Evolutionary conservation across 441 rosid genomes (phyloP).

Genomic region (Croton setiger): DNA sequence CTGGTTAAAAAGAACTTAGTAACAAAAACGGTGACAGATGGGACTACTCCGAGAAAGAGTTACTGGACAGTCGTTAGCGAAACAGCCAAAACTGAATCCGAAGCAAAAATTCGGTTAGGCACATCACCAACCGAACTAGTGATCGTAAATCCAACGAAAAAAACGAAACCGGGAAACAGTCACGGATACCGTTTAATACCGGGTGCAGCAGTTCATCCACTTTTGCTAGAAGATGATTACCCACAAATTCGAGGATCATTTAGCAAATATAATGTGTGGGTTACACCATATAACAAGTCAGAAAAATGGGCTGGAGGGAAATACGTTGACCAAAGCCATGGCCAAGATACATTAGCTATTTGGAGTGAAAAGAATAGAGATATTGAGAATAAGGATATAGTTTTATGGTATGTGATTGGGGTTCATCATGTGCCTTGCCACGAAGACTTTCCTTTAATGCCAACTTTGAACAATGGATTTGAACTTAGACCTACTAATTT

Average conservation of each 20-base stretch:
- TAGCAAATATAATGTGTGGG: slow-evolving; percentile 33
- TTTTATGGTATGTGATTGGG: slow-evolving; percentile 45
- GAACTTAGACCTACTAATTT: slow-evolving; percentile 42
- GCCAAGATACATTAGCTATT: too few relatives aligned
- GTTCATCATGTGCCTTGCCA: slow-evolving; percentile 44
- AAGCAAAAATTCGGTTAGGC: slow-evolving; percentile 40
- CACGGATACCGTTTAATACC: slow-evolving; percentile 52
- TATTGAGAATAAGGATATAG: slow-evolving; percentile 42
- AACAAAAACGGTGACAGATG: slow-evolving; percentile 19
- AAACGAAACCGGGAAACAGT: slow-evolving; percentile 48
- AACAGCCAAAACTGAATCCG: slow-evolving; percentile 54
- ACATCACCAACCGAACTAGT: slow-evolving; percentile 32
- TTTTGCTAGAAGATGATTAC: slow-evolving; percentile 30
- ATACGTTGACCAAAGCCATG: too few relatives aligned
- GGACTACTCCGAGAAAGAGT: slow-evolving; percentile 48
- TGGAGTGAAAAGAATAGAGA: slow-evolving; percentile 19
- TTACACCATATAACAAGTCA: slow-evolving; percentile 33
- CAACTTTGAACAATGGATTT: slow-evolving; percentile 33
- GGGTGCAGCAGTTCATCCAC: slow-evolving; percentile 26
- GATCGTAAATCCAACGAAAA: slow-evolving; percentile 51
- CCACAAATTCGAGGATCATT: slow-evolving; percentile 32
- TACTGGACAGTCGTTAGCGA: slow-evolving; percentile 50
- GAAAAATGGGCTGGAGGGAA: slow-evolving; percentile 45
- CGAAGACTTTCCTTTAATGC: slow-evolving; percentile 49
- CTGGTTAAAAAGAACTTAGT: slow-evolving; percentile 46